phyloP scores from a whole-genome alignment of 352 stramenopile genomes.

The Globisporangium uncinulatum region DNA sequence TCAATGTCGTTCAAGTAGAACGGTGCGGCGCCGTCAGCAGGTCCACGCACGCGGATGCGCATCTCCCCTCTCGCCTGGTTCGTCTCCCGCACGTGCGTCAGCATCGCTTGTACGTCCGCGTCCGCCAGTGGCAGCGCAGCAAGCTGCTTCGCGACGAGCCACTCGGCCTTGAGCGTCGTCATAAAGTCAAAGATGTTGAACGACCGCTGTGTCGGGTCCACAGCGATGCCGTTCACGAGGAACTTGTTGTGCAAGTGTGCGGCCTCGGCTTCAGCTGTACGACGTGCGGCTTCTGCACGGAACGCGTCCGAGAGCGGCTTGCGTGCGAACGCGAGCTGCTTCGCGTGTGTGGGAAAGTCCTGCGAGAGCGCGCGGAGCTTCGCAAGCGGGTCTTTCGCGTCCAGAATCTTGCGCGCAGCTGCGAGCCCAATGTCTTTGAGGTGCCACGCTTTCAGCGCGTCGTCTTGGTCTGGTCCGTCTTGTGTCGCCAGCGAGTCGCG shows the following conservation, averaged over 20 bases:
- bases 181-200: conserved; percentile 93
- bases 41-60: conserved; percentile 63
- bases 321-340: conserved; percentile 62
- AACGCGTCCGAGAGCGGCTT: conserved; percentile 50
- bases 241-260: conserved; percentile 67
- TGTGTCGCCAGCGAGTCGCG: conserved; percentile 46
- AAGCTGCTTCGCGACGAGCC: conserved; percentile 68
- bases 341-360: conserved; percentile 87
- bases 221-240: conserved; percentile 81
- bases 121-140: conserved; percentile 35
- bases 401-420: conserved; percentile 63
- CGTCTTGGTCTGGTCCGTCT: conserved; percentile 18
- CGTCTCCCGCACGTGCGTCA: conserved; percentile 47
- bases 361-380: conserved; percentile 77
- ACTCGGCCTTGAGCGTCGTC: conserved; percentile 69
- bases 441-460: conserved; percentile 77
- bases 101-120: conserved; percentile 49
- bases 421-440: conserved; percentile 87
- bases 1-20: conserved; percentile 84
- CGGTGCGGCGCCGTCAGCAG: conserved; percentile 46
- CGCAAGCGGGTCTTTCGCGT: conserved; percentile 69
- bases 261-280: conserved; percentile 24
- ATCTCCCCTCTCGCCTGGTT: conserved; percentile 37
- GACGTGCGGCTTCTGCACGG: conserved; percentile 32
- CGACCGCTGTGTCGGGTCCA: conserved; percentile 74